Conservation (phyloP, 148 eudicot species). For the Vaccinium macrocarpon region DNA sequence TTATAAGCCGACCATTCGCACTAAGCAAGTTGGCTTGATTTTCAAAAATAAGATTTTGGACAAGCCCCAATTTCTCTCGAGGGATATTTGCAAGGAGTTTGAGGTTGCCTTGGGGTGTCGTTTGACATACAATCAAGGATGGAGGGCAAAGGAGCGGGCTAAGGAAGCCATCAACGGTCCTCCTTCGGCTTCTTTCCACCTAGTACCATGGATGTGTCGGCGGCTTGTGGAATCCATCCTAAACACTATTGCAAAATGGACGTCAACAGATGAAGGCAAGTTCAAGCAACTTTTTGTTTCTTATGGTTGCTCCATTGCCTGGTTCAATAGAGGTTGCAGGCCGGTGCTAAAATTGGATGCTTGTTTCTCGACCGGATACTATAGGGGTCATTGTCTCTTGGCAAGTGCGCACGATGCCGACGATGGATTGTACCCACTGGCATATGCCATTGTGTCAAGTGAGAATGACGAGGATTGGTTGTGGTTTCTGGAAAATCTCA, state of each 20-base stretch:
- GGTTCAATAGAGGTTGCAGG: background rate
- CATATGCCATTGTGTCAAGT: background rate
- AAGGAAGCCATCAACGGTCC: background rate
- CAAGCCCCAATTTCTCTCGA: background rate
- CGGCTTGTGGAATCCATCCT: background rate
- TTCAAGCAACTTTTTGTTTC: background rate
- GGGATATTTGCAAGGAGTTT: background rate
- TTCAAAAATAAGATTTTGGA: background rate
- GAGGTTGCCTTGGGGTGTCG: background rate
- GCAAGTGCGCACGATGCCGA: background rate
- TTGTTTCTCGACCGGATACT: background rate
- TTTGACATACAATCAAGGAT: background rate
- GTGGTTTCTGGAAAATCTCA: background rate
- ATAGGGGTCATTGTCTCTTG: background rate
- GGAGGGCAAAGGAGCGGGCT: background rate
- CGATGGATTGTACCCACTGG: background rate
- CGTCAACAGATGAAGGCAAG: too few relatives aligned
- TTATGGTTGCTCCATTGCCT: background rate
- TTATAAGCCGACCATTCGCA: background rate
- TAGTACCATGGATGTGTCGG: background rate
- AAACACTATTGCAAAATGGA: too few relatives aligned
- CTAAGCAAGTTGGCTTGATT: background rate
- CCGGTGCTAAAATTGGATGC: background rate
- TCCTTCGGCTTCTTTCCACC: background rate
- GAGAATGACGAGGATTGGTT: background rate